Evolutionary conservation across 2,329 filamentous ascomycete genomes (phyloP).

Genomic region (Penicillium sp.): DNA sequence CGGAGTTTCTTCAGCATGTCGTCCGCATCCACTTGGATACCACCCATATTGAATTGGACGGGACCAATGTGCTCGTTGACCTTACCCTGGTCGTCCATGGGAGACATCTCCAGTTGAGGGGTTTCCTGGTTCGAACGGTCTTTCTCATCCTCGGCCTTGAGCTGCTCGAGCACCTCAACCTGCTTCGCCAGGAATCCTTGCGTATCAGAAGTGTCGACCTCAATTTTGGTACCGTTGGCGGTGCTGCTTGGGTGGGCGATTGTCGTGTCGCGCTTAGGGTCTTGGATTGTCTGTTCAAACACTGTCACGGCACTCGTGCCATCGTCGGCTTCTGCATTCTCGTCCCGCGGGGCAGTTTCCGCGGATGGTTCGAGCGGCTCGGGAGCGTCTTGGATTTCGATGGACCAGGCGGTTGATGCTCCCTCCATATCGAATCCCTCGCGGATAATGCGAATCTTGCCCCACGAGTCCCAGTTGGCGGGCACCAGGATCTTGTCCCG

Average conservation of each 20-base stretch:
- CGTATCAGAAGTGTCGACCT: slow-evolving; percentile 72
- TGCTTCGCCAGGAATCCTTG: slow-evolving; percentile 79
- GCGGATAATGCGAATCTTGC: slow-evolving; percentile 89
- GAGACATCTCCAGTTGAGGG: slow-evolving; percentile 41
- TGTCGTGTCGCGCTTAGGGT: slow-evolving; percentile 69
- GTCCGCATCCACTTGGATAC: slow-evolving; percentile 93
- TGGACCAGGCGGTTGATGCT: slow-evolving; percentile 81
- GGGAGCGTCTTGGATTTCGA: slow-evolving; percentile 70
- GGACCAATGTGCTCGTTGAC: slow-evolving; percentile 85
- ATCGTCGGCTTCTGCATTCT: slow-evolving; percentile 28
- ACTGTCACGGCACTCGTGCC: slow-evolving; percentile 67
- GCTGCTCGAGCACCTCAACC: slow-evolving; percentile 72
- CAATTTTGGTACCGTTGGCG: slow-evolving; percentile 48
- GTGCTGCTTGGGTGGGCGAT: slow-evolving; percentile 56
- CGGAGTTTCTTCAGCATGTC: slow-evolving; percentile 88
- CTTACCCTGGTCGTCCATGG: slow-evolving; percentile 44
- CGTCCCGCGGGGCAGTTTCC: slow-evolving; percentile 31
- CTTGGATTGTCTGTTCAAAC: slow-evolving; percentile 79
- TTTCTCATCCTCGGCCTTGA: slow-evolving; percentile 60
- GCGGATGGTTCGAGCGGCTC: slow-evolving; percentile 31
- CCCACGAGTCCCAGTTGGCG: slow-evolving; percentile 98
- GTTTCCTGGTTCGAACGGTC: slow-evolving; percentile 40
- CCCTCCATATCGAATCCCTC: slow-evolving; percentile 92
- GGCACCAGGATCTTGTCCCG: slow-evolving; percentile 93
- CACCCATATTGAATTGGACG: slow-evolving; percentile 97